Evolutionary conservation across 2,329 filamentous ascomycete species (phyloP), one percentile per base, ranked within the genome.

Genomic region (Monosporascus sp.): DNA sequence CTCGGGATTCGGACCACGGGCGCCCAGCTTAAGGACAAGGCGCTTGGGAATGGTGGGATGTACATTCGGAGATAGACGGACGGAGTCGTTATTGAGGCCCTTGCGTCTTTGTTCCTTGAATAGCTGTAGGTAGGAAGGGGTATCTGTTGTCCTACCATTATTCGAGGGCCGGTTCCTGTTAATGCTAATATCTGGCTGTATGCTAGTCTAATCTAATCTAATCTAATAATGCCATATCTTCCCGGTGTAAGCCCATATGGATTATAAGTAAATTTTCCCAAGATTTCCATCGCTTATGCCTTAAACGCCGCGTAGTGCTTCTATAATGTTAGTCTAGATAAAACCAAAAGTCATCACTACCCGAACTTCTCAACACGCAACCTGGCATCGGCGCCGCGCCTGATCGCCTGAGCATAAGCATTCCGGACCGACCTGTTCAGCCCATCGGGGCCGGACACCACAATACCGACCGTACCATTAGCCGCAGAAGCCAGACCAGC

Each of bases 361-460:
- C 83, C 83, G 73, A 86, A 86, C 62, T 87, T 87, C 78, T 87
- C 84, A 25, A 86, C 78, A 27, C 74, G 70, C 48, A 86, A 71
- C 51, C 74, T 66, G 3, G 86, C 69, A 60, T 79, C 63, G 47
- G 64, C 65, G 0, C 83, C 83, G 7, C 70, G 57, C 50, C 69
- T 65, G 9, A 82, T 70, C 53, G 81, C 67, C 6, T 62, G 61
- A 1, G 82, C 77, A 63, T 79, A 83, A 2, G 71, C 68, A 65
- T 86, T 87, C 59, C 82, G 73, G n/a, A 83, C 80, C 50, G 72
- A 71, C 34, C 83, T 69, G 48, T 85, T 84, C 65, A 88, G 69
- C 1, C 76, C 76, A 62, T 87, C 82, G 3, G 84, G 84, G 0
- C 84, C 84, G 31, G 79, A 84, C 3, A 82, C 81, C 17, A 77